These are phyloP conservation scores for Botrytis deweyae DNA, from an alignment of 2,329 filamentous ascomycete species.

Conservation along the genomic window DNA sequence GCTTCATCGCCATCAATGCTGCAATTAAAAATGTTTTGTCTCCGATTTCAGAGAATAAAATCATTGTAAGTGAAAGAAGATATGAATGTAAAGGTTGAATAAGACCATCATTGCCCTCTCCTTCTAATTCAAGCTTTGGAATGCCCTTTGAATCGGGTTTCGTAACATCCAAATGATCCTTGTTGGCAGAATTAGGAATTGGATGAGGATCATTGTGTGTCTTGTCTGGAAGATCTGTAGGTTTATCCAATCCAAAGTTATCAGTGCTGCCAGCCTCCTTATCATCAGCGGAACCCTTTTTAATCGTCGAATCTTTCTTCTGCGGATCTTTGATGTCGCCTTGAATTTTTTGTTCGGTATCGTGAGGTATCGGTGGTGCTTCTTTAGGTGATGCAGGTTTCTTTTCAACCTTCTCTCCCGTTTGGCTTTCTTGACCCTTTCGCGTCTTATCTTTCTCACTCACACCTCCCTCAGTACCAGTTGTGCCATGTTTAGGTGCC, in stretches of 20 bases:
- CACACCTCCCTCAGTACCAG: constrained; percentile 85
- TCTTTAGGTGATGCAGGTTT: constrained; percentile 83
- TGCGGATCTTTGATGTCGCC: constrained; percentile 38
- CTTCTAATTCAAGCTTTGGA: constrained; percentile 40
- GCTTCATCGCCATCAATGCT: constrained; percentile 98
- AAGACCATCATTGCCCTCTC: constrained; percentile 56
- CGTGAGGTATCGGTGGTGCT: constrained; percentile 73
- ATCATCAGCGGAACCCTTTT: constrained; percentile 41
- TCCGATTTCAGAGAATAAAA: constrained; percentile 91
- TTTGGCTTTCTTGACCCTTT: constrained; percentile 65
- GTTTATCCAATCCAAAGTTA: constrained; percentile 66
- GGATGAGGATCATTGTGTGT: constrained; percentile 73
- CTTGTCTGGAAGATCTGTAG: constrained; percentile 74
- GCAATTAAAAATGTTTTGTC: constrained; percentile 99
- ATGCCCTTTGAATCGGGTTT: constrained; percentile 44
- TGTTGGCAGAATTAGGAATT: constrained; percentile 63
- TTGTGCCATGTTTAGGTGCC: constrained; percentile 79
- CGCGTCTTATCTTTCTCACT: constrained; percentile 80
- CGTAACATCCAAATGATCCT: constrained; percentile 59
- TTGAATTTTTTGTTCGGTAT: constrained; percentile 71
- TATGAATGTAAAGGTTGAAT: constrained; percentile 87
- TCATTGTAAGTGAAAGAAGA: constrained; percentile 92
- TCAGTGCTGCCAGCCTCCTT: constrained; percentile 35
- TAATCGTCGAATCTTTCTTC: constrained; percentile 41
- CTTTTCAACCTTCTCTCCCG: constrained; percentile 66